These are phyloP conservation scores for Grosmannia penicillata DNA, from an alignment of 2,329 filamentous ascomycete genomes.

Conservation along the genomic window DNA sequence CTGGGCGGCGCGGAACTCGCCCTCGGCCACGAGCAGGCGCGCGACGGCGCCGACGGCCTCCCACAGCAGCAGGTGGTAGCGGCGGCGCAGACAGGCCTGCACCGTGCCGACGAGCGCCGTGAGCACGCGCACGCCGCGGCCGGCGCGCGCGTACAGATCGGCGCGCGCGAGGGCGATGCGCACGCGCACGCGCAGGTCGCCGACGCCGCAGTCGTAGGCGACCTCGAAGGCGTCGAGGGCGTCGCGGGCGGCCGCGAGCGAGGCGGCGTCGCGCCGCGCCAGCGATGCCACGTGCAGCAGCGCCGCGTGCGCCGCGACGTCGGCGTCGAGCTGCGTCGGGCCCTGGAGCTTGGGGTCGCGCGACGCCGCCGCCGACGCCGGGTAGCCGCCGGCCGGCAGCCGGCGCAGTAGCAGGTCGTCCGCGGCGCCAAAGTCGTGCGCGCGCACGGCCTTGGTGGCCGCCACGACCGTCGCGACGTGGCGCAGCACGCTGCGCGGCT, in stretches of 20 bases:
- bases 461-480: conserved; percentile 7
- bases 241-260: conserved; percentile 16
- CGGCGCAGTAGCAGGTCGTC: conserved; percentile 8
- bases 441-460: conserved; percentile 7
- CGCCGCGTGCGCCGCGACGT: conserved; percentile 35
- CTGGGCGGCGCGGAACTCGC: conserved; percentile 53
- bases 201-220: conserved; percentile 10
- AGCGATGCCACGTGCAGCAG: conserved; percentile 37
- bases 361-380: conserved; percentile 1
- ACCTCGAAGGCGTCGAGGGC: conserved; percentile 21
- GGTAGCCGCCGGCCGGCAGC: conserved; percentile 7
- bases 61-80: conserved; percentile 57
- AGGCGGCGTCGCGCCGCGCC: conserved; percentile 19
- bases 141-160: conserved; percentile 50
- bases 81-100: conserved; percentile 54
- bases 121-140: conserved; percentile 60
- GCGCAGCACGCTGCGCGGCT: conserved; percentile 3
- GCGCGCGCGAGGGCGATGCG: conserved; percentile 61
- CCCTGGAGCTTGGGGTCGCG: conserved; percentile 2
- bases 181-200: conserved; percentile 39
- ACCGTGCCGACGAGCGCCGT: conserved; percentile 63
- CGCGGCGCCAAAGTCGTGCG: conserved; percentile 6
- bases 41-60: conserved; percentile 53
- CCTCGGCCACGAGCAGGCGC: conserved; percentile 52
- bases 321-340: conserved; percentile 32